Evolutionary conservation across 352 stramenopile species (phyloP).

Genomic region (Globisporangium rhizosaccharum): DNA sequence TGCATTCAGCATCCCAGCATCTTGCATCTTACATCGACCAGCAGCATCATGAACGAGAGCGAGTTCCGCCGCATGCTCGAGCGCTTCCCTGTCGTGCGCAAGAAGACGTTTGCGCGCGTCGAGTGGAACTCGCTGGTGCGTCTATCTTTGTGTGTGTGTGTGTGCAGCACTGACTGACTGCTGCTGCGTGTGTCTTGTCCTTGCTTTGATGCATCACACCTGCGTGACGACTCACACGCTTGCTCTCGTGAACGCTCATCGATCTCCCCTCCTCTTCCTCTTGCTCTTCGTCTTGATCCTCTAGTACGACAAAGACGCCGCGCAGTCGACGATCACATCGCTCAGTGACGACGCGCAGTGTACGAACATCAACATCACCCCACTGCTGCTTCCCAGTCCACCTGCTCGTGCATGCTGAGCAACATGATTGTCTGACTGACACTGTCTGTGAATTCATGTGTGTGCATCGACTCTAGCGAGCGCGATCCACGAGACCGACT

Average conservation of each 20-base stretch:
- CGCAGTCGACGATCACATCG: constrained; percentile 7
- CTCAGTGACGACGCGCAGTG: constrained; percentile 7
- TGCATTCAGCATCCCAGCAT: not conserved
- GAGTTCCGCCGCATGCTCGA: constrained; percentile 68
- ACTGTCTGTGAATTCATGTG: not conserved
- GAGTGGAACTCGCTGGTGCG: constrained; percentile 75
- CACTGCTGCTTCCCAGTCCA: not conserved
- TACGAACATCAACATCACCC: constrained; percentile 1
- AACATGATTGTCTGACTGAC: not conserved
- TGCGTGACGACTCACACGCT: not conserved
- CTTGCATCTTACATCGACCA: not conserved
- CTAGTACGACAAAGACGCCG: constrained; percentile 19
- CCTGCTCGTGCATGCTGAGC: not conserved
- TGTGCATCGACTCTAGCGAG: constrained; percentile 7
- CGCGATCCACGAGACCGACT: constrained; percentile 33
- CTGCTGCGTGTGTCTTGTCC: not conserved
- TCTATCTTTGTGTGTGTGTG: not conserved
- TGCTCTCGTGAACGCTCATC: not conserved
- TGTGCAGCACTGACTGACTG: too few species aligned
- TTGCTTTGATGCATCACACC: not conserved
- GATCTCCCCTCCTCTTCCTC: not conserved
- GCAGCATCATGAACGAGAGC: constrained; percentile 49
- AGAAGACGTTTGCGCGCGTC: constrained; percentile 69
- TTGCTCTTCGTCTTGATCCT: not conserved
- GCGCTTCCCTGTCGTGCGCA: constrained; percentile 73